Conservation (phyloP, 495 filamentous ascomycete genomes). For the Aspergillus funiculosus region DNA sequence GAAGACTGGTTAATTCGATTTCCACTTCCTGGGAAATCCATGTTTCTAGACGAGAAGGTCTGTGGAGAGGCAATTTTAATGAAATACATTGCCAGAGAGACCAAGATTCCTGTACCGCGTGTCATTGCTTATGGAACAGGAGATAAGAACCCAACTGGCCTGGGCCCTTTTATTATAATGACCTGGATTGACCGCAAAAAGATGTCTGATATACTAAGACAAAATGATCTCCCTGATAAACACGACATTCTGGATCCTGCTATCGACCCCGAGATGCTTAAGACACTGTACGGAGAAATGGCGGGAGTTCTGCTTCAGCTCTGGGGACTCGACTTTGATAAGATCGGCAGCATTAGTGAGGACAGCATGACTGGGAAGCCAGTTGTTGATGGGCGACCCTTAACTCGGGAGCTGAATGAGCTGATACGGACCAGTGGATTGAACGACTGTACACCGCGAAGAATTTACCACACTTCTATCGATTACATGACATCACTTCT, state of each 20-base stretch:
- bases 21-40: slow-evolving; percentile 15
- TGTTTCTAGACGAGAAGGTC: slow-evolving; percentile 24
- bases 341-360: slow-evolving; percentile 6
- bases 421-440: slow-evolving; percentile 18
- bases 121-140: slow-evolving; percentile 30
- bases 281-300: slow-evolving; percentile 27
- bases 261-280: slow-evolving; percentile 21
- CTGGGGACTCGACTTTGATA: slow-evolving; percentile 13
- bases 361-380: neutral
- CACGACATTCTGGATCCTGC: slow-evolving; percentile 24
- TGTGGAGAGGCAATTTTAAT: slow-evolving; percentile 29
- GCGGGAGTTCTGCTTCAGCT: slow-evolving; percentile 31
- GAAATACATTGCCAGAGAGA: slow-evolving; percentile 24
- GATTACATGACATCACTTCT: slow-evolving; percentile 37
- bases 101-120: slow-evolving; percentile 27
- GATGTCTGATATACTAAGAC: slow-evolving; percentile 11
- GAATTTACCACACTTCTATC: slow-evolving; percentile 20
- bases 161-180: slow-evolving; percentile 44
- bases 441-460: neutral
- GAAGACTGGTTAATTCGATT: slow-evolving; percentile 14
- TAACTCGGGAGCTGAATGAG: slow-evolving; percentile 24
- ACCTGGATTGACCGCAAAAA: slow-evolving; percentile 20
- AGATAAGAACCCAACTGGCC: slow-evolving; percentile 17
- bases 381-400: slow-evolving; percentile 7
- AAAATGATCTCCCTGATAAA: slow-evolving; percentile 18